Base-by-base conservation (phyloP, 202 grass and related monocot species). In the Saccharum hybrid region DNA sequence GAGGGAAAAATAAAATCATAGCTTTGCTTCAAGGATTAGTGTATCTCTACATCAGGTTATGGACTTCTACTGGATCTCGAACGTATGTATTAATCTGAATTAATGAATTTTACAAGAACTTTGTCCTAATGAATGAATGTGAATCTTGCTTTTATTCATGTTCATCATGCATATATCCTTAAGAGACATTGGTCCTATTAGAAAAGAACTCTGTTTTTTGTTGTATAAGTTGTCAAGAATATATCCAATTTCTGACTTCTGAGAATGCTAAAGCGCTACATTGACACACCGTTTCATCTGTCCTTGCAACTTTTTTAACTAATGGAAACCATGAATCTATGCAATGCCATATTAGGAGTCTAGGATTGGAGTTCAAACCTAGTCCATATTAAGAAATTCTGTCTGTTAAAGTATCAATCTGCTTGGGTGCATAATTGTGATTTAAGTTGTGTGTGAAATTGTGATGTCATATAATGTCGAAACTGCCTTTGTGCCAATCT, bases 191-290 rank as follows among this genome's bases (percentile, higher is more conserved):
- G 23, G 7, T 22, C 74, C 39, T 51, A 33, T 41, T 16, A 26
- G 7, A 18, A 74, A 36, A 78, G 18, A 26, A 54, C 1, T 43
- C 4, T 51, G 48, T 51, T 26, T 52, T 65, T 38, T 38, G 15
- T 36, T 36, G 36, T 66, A 59, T 60, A 42, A 74, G 16, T 2
- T 67, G 12, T 36, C 56, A 66, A 41, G 11, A 61, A 51, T 56
- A 36, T 43, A 46, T 37, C 36, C 61, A 26, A 66, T 0, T 23
- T 73, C 16, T 56, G 68, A 80, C 0, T 18, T 73, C 16, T 56
- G 57, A 80, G 57, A 77, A 16, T 54, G 67, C 57, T 72, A 79
- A 52, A 66, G 1, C 10, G 38, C 34, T 40, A 52, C 56, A 72
- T 69, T 80, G 28, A 22, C 62, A 51, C 2, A 54, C 2, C 11